Percentiles rank a stretch among this genome's conserved stretches.
phyloP scores from a whole-genome alignment of 1,139 yeast species.

The Geotrichum reessii region DNA sequence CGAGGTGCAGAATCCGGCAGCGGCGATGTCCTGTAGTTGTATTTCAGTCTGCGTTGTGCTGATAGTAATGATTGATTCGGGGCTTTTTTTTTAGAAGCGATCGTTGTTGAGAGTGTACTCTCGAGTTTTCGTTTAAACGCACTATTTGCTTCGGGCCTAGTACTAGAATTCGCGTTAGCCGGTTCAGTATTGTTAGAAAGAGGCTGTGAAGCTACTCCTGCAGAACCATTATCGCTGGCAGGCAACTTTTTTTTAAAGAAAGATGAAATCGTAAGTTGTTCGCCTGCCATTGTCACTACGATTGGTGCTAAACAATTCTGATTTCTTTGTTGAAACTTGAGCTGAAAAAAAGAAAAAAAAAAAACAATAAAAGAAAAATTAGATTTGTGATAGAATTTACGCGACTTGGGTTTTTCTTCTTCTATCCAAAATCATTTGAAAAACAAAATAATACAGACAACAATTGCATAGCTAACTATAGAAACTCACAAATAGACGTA shows the following conservation, averaged over 20 bases:
- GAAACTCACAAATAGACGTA: not conserved
- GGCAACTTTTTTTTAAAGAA: not conserved
- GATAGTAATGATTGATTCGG: constrained; percentile 6
- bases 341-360: not conserved
- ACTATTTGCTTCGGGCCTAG: not conserved
- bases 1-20: not conserved
- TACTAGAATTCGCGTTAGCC: not conserved
- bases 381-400: not conserved
- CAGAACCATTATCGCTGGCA: not conserved
- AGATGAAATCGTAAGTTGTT: not conserved
- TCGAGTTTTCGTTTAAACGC: not conserved
- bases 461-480: not conserved
- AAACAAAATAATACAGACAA: not conserved
- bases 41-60: constrained; percentile 14
- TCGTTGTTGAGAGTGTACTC: not conserved
- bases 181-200: not conserved
- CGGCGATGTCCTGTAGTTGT: constrained; percentile 4
- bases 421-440: not conserved
- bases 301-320: not conserved
- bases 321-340: not conserved
- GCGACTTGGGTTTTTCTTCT: not conserved
- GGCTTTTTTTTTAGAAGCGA: not conserved
- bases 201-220: not conserved
- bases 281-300: not conserved
- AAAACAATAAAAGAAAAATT: no score